phyloP scores from a whole-genome alignment of 345 rosid genomes.

The Gossypium sturtianum region DNA sequence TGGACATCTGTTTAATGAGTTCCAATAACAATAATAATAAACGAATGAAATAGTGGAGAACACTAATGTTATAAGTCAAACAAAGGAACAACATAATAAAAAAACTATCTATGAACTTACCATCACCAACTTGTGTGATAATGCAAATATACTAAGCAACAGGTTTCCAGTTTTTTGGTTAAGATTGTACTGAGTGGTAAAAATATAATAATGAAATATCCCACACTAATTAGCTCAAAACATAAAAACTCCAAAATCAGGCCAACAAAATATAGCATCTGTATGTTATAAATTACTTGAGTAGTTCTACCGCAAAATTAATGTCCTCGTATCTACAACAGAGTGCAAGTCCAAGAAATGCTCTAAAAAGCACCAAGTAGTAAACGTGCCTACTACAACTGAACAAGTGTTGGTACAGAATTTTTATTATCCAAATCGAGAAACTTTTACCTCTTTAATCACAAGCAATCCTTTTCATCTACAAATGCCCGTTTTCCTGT shows the following conservation, averaged over 20 bases:
- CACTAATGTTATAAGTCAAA: background rate
- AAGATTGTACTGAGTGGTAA: background rate
- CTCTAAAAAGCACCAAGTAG: background rate
- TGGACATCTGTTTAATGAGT: background rate
- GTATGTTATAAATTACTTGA: background rate
- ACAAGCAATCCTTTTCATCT: background rate
- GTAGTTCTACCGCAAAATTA: background rate
- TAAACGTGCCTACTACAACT: background rate
- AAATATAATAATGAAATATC: background rate
- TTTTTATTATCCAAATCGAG: background rate
- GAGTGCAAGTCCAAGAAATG: background rate
- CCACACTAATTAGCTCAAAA: background rate
- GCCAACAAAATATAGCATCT: background rate
- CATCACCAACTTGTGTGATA: background rate
- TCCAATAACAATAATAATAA: background rate
- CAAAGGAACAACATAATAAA: background rate
- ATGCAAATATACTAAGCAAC: background rate
- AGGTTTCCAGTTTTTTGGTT: background rate
- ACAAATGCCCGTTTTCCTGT: background rate
- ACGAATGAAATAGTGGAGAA: background rate
- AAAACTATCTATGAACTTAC: background rate
- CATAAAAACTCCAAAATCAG: background rate
- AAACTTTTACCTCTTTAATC: background rate
- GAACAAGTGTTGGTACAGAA: background rate
- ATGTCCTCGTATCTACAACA: background rate